Evolutionary conservation across 1,284 basidiomycete genomes (phyloP), one percentile per base, ranked within the genome.

Genomic region (Ganoderma meredithae): DNA sequence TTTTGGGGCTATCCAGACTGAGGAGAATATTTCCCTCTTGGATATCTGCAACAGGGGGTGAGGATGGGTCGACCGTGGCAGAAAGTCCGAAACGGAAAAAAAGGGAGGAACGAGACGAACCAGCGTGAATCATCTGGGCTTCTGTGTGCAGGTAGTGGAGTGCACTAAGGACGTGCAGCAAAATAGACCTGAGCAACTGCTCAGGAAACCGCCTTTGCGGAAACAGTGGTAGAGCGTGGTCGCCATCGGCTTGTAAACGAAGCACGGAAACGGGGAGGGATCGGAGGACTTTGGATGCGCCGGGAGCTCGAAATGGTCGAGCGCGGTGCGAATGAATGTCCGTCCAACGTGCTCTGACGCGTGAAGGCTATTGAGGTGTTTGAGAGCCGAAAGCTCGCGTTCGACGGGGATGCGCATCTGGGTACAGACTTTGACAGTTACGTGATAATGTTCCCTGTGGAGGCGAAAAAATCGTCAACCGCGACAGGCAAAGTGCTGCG

Each of bases 141-240:
- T 77, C 69, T 12, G 27, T 61, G 63, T 77, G 75, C 41, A 77
- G 69, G 62, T 73, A 74, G 67, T 66, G 72, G 39, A 76, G 65
- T 10, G 70, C 70, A 25, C 64, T n/a, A 22, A 76, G 66, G 17
- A 77, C 53, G 40, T 66, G 70, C 17, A 44, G 25, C 36, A 71
- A 41, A 55, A 68, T 60, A 13, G 53, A 19, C 59, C 56, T 65
- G 39, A 68, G 36, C 31, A 68, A 47, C 6, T 17, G 19, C 40
- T 63, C 60, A 61, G 68, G 65, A 39, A 72, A 62, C 47, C 25
- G n/a, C 41, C 64, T 58, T 17, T 17, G 52, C 12, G 66, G 58
- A 27, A 70, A 56, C 60, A 43, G 49, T 60, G 33, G 31, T 59
- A 62, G 41, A 72, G 69, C 68, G 63, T 72, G 62, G 67, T 70